Percentiles rank a stretch among this genome's conserved stretches.
These are phyloP conservation scores for Aspergillus novoparasiticus DNA, from an alignment of 2,329 filamentous ascomycete species.

Conservation along the genomic window DNA sequence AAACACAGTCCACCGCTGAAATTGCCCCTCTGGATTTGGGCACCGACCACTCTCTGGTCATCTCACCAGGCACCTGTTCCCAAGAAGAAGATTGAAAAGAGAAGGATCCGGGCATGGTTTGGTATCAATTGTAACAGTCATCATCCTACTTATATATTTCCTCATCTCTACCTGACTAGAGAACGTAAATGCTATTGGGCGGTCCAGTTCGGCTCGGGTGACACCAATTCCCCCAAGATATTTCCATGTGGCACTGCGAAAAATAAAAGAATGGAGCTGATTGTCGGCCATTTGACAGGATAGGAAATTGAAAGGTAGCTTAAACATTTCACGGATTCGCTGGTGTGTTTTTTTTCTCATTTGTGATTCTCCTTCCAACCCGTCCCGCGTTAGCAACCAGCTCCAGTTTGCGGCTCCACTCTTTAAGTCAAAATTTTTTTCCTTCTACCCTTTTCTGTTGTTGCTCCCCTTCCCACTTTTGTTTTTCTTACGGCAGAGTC, in stretches of 20 bases:
- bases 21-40: slow-evolving; percentile 19
- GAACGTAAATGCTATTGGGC: slow-evolving; percentile 6
- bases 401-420: slow-evolving; percentile 19
- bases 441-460: neutral
- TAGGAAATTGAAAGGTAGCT: slow-evolving; percentile 12
- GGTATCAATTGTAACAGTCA: neutral
- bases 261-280: slow-evolving; percentile 10
- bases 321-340: slow-evolving; percentile 1
- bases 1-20: slow-evolving; percentile 6
- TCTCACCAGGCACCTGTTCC: slow-evolving; percentile 4
- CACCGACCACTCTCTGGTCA: slow-evolving; percentile 18
- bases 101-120: neutral
- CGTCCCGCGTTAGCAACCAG: slow-evolving; percentile 8
- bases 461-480: neutral
- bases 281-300: slow-evolving; percentile 13
- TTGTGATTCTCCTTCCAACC: slow-evolving; percentile 13
- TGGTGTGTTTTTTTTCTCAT: slow-evolving; percentile 7
- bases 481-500: slow-evolving; percentile 3
- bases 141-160: slow-evolving; percentile 1
- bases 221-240: slow-evolving; percentile 9
- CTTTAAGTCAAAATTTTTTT: slow-evolving; percentile 5
- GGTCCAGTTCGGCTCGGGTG: neutral
- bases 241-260: slow-evolving; percentile 18
- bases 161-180: neutral
- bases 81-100: slow-evolving; percentile 7